These are phyloP conservation scores for Tilletia caries DNA, from an alignment of 1,284 basidiomycete genomes.

Conservation along the genomic window DNA sequence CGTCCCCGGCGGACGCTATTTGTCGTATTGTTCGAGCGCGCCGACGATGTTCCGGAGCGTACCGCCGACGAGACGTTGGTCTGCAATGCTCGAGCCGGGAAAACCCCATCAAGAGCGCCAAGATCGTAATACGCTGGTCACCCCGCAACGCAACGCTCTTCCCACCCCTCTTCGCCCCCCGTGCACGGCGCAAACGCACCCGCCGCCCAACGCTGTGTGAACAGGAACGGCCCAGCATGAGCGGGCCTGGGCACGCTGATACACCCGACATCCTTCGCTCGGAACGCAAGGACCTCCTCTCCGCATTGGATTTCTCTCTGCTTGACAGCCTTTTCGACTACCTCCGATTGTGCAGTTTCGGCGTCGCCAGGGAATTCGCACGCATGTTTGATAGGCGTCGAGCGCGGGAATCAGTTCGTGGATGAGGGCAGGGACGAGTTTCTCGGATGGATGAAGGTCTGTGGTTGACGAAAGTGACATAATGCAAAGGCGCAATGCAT, in stretches of 20 bases:
- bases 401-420: slow-evolving; percentile 74
- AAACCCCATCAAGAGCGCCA: slow-evolving; percentile 90
- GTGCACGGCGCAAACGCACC: slow-evolving; percentile 87
- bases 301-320: slow-evolving; percentile 96
- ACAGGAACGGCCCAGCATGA: slow-evolving; percentile 83
- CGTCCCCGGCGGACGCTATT: slow-evolving; percentile 92
- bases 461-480: slow-evolving; percentile 59
- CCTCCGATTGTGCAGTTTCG: slow-evolving; percentile 85
- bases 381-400: slow-evolving; percentile 69
- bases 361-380: slow-evolving; percentile 97
- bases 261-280: slow-evolving; percentile 74
- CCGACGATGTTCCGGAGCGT: slow-evolving; percentile 71
- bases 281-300: slow-evolving; percentile 90
- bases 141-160: slow-evolving; percentile 79
- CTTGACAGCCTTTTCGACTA: slow-evolving; percentile 89
- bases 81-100: slow-evolving; percentile 77
- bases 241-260: slow-evolving; percentile 84
- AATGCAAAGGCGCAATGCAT: no score
- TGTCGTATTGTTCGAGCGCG: slow-evolving; percentile 71
- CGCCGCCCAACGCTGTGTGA: slow-evolving; percentile 90
- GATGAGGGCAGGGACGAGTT: slow-evolving; percentile 88
- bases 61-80: slow-evolving; percentile 79
- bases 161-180: slow-evolving; percentile 82
- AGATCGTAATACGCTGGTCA: slow-evolving; percentile 75
- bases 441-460: slow-evolving; percentile 86